Conservation (phyloP, 495 filamentous ascomycete species). For the Penicillium desertorum region DNA sequence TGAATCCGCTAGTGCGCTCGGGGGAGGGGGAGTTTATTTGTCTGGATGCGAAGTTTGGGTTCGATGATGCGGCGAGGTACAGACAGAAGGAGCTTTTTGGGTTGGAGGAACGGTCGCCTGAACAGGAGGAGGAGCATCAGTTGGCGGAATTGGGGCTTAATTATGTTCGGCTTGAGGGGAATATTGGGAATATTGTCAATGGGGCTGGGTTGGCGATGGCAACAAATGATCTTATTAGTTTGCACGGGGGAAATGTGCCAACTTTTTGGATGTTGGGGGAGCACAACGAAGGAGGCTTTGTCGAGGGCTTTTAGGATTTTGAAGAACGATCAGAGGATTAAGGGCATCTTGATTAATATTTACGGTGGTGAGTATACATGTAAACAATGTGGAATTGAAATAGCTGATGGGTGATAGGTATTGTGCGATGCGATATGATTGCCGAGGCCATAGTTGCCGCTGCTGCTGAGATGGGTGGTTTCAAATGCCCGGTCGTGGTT, state of each 20-base stretch:
- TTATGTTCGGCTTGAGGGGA: constrained; percentile 33
- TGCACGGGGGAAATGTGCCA: constrained; percentile 34
- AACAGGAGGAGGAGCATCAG: constrained; percentile 23
- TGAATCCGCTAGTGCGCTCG: constrained; percentile 36
- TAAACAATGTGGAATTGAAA: background rate
- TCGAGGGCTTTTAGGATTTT: constrained; percentile 33
- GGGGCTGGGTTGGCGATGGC: constrained; percentile 40
- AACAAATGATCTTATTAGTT: constrained; percentile 35
- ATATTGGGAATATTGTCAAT: constrained; percentile 40
- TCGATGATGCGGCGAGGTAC: constrained; percentile 31
- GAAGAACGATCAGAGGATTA: constrained; percentile 22
- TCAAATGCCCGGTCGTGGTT: constrained; percentile 33
- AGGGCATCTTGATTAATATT: constrained; percentile 33
- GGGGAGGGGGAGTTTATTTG: constrained; percentile 29
- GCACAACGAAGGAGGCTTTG: constrained; percentile 30
- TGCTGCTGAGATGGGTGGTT: constrained; percentile 20
- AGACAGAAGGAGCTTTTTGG: constrained; percentile 29
- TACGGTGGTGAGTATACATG: constrained; percentile 30
- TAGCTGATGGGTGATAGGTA: constrained; percentile 19
- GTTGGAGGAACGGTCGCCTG: constrained; percentile 21
- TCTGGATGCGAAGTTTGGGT: constrained; percentile 33
- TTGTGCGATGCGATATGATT: constrained; percentile 41
- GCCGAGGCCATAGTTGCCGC: constrained; percentile 35
- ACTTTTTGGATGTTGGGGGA: constrained; percentile 37
- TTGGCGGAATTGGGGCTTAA: constrained; percentile 27